These are phyloP conservation scores for Globisporangium barbulae DNA, from an alignment of 352 stramenopile genomes.

Conservation along the genomic window DNA sequence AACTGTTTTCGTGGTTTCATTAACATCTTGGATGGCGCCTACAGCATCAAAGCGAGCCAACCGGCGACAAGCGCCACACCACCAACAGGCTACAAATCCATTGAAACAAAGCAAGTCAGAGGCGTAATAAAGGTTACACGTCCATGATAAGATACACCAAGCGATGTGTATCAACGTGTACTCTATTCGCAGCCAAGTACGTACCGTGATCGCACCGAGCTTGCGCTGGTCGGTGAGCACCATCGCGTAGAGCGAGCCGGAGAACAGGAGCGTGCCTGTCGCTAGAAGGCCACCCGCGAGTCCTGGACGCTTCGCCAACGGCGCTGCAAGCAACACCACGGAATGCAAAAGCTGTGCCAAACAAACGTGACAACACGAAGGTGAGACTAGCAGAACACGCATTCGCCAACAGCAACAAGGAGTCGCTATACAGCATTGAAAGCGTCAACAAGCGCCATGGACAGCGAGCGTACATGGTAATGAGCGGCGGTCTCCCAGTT, in stretches of 20 bases:
- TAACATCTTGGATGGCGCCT: slow-evolving; percentile 6
- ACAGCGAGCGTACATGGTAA: slow-evolving; percentile 62
- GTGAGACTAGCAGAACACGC: not conserved
- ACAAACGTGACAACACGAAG: not conserved
- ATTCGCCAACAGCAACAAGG: not conserved
- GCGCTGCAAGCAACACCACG: slow-evolving; percentile 61
- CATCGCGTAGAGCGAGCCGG: slow-evolving; percentile 75
- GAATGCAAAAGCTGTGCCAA: slow-evolving; percentile 61
- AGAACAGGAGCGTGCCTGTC: slow-evolving; percentile 71
- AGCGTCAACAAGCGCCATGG: not conserved
- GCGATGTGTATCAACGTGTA: not conserved
- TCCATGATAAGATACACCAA: not conserved
- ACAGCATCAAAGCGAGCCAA: slow-evolving; percentile 70
- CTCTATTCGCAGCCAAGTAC: slow-evolving; percentile 6
- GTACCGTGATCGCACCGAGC: slow-evolving; percentile 73
- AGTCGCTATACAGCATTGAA: not conserved
- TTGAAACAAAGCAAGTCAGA: not conserved
- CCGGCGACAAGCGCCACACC: slow-evolving; percentile 65
- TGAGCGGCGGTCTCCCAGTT: slow-evolving; percentile 81
- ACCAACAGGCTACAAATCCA: slow-evolving; percentile 47
- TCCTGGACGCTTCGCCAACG: slow-evolving; percentile 54
- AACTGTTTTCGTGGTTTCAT: not conserved
- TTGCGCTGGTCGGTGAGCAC: slow-evolving; percentile 72
- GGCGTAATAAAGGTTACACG: not conserved
- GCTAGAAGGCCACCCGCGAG: slow-evolving; percentile 57